A percentile compares a stretch with the other conserved stretches of the same genome.
Conservation (phyloP, 768 basidiomycete genomes). For the Leccinellum luteum region DNA sequence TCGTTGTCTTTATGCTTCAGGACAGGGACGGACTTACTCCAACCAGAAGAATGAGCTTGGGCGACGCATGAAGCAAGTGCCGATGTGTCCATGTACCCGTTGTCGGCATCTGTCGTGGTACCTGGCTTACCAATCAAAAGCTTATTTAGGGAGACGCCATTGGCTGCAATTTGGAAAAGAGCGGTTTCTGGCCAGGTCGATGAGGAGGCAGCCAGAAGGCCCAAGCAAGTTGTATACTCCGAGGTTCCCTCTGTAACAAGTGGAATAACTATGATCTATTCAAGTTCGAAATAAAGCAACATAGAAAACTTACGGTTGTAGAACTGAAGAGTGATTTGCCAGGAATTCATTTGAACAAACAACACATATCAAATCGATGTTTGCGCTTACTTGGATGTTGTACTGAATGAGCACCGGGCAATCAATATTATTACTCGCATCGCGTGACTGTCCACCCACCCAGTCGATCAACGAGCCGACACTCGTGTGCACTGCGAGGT, state of each 20-base stretch:
- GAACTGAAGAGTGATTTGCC: conserved; percentile 2
- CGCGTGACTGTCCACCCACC: conserved; percentile 20
- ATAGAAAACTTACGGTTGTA: conserved; percentile 13
- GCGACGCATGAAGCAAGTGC: conserved; percentile 55
- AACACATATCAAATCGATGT: not conserved
- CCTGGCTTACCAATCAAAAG: conserved; percentile 76
- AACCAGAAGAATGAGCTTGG: not conserved
- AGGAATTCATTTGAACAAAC: not conserved
- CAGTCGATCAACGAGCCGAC: conserved; percentile 46
- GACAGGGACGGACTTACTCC: conserved; percentile 8
- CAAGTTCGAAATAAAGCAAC: not conserved
- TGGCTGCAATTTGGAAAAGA: conserved; percentile 46
- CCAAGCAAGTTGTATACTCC: conserved; percentile 37
- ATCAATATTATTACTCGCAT: too few relatives aligned
- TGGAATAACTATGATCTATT: not conserved
- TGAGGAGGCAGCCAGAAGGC: conserved; percentile 40
- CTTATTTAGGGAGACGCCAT: conserved; percentile 59
- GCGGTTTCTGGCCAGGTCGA: conserved; percentile 39
- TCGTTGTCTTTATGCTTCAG: too few relatives aligned
- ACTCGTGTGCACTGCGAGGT: conserved; percentile 35
- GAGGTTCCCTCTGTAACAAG: conserved; percentile 29
- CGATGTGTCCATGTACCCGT: conserved; percentile 52
- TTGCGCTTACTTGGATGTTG: not conserved
- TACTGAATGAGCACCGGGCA: not conserved
- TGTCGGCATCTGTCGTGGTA: conserved; percentile 44